Evolutionary conservation across 2,329 filamentous ascomycete genomes (phyloP), one percentile per base, ranked within the genome.

Genomic region (Stachybotrys chartarum): DNA sequence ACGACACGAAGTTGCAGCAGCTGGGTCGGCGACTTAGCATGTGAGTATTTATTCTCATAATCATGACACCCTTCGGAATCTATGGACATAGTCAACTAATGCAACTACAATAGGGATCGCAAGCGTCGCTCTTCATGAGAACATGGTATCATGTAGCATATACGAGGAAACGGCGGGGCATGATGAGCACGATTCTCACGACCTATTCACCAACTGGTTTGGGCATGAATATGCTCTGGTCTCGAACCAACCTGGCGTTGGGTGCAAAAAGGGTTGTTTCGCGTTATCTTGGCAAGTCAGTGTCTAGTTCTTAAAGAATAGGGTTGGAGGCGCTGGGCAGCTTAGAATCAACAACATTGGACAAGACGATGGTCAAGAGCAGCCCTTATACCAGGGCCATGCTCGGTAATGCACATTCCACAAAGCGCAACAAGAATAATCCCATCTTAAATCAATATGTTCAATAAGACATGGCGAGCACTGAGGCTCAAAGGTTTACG

Each of bases 1-100:
- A 97, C 68, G 94, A 97, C 68, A 85, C 86, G 68, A 89, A 90
- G 65, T 74, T 99, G 66, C 90, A 93, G 64, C 86, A 88, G 59
- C 84, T 99, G 57, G 94, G 91, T 30, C 83, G 94, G 73, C 85
- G 93, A 71, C 88, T 99, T 66, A 97, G 91, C 87, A 96, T 95
- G 94, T 97, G 60, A 70, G 63, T 63, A n/a, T 42, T 14, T 14
- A 6, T 42, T 42, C 35, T 14, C 5, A 10, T 6, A 14, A 42
- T 39, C n/a, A 16, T 4, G 24, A 24, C 24, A 4, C 24, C 2
- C 24, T 24, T 24, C 24, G 24, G 4, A 24, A 24, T 24, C 24
- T 24, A 31, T 46, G 31, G 12, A n/a, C 10, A 18, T 18, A 1
- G 32, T 39, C 17, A n/a, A 30, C 51, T 64, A 44, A 59, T 55